Evolutionary conservation across 208 protist species (phyloP).

Genomic region (Crithidia fasciculata): DNA sequence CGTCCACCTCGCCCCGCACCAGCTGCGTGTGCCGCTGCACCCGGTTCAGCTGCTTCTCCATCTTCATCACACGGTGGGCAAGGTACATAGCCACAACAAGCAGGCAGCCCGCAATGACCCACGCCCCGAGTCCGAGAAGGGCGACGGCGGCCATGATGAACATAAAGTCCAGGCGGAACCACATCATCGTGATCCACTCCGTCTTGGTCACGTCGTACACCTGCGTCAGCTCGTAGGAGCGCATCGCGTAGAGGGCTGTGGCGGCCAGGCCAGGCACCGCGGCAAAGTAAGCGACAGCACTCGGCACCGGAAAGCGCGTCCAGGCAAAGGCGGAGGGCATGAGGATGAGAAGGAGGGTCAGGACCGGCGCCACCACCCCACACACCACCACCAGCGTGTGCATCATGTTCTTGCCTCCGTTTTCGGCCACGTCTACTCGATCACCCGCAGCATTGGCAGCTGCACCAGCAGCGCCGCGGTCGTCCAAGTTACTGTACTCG

Average conservation of each 20-base stretch:
- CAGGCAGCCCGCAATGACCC: slow-evolving; percentile 61
- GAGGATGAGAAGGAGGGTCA: slow-evolving; percentile 49
- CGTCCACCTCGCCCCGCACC: slow-evolving; percentile 71
- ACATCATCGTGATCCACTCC: slow-evolving; percentile 84
- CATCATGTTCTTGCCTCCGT: slow-evolving; percentile 36
- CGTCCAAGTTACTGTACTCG: slow-evolving; percentile 23
- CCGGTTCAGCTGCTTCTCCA: slow-evolving; percentile 66
- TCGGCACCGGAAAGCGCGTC: slow-evolving; percentile 50
- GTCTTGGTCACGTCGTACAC: slow-evolving; percentile 60
- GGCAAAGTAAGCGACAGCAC: slow-evolving; percentile 44
- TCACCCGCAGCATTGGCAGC: background rate
- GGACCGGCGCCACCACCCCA: slow-evolving; percentile 46
- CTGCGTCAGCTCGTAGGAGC: slow-evolving; percentile 37
- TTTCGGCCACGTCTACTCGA: background rate
- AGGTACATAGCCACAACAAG: slow-evolving; percentile 61
- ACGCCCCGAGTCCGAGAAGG: slow-evolving; percentile 58
- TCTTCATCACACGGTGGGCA: slow-evolving; percentile 74
- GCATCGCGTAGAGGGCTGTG: slow-evolving; percentile 50
- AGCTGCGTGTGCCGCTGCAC: slow-evolving; percentile 70
- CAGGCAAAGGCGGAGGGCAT: slow-evolving; percentile 50
- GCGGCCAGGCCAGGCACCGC: slow-evolving; percentile 56
- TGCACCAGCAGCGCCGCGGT: background rate
- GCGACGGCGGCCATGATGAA: slow-evolving; percentile 69
- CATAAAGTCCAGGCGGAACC: slow-evolving; percentile 84
- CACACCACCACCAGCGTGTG: slow-evolving; percentile 69